Conservation (phyloP, 768 basidiomycete species). For the Lactarius indigo region DNA sequence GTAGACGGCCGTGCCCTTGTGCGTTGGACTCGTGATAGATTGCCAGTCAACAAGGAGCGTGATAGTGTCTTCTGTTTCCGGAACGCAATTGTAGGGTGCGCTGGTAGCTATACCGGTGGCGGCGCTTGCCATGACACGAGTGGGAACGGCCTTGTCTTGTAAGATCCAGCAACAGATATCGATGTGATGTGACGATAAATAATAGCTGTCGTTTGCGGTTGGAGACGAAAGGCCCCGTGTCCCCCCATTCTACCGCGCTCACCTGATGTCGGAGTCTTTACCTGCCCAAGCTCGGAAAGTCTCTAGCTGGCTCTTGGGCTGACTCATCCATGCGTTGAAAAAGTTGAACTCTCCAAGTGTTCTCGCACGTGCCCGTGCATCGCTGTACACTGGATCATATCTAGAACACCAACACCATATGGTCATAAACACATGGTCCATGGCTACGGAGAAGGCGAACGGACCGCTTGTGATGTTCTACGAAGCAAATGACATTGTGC, state of each 20-base stretch:
- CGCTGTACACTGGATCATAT: conserved; percentile 90
- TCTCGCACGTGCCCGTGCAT: conserved; percentile 75
- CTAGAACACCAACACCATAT: conserved; percentile 32
- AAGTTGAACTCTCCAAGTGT: conserved; percentile 90
- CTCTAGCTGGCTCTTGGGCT: conserved; percentile 91
- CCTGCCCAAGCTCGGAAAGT: conserved; percentile 96
- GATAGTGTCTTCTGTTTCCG: conserved; percentile 91
- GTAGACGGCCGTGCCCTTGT: conserved; percentile 85
- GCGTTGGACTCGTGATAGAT: conserved; percentile 66
- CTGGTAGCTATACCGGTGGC: conserved; percentile 88
- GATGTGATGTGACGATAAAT: conserved; percentile 93
- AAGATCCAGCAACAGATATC: conserved; percentile 86
- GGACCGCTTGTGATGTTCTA: conserved; percentile 91
- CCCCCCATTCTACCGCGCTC: not conserved
- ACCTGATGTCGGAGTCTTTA: conserved; percentile 91
- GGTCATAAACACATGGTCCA: not conserved
- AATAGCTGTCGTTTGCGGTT: conserved; percentile 54
- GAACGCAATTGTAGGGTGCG: conserved; percentile 83
- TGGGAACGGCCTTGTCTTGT: conserved; percentile 69
- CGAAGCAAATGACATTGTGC: conserved; percentile 82
- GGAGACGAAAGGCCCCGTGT: not conserved
- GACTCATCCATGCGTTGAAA: conserved; percentile 97
- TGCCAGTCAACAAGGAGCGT: conserved; percentile 95
- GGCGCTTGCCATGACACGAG: conserved; percentile 86
- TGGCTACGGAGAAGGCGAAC: conserved; percentile 17